Percentiles rank a stretch among this genome's conserved stretches.
phyloP scores from a whole-genome alignment of 2,329 filamentous ascomycete species.

The Rhinocladiella mackenziei region DNA sequence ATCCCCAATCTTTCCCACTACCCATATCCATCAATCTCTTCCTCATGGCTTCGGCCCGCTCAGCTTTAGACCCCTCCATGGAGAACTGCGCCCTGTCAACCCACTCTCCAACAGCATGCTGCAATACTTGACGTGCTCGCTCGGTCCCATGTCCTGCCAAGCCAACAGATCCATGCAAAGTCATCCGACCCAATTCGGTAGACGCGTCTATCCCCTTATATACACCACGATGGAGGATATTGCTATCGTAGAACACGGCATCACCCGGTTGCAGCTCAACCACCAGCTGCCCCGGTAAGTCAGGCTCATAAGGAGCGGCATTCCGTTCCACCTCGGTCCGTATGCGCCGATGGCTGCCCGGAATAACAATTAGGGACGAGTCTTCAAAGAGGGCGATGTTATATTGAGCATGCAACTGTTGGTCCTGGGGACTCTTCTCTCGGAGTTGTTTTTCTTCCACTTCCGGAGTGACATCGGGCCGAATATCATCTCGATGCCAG shows the following conservation, averaged over 20 bases:
- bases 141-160: conserved; percentile 38
- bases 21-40: conserved; percentile 45
- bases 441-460: conserved; percentile 63
- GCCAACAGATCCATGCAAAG: conserved; percentile 44
- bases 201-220: conserved; percentile 40
- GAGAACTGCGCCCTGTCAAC: conserved; percentile 38
- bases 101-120: conserved; percentile 46
- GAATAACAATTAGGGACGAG: conserved; percentile 68
- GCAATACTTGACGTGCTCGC: conserved; percentile 43
- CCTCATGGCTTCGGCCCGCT: conserved; percentile 43
- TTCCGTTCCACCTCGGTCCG: conserved; percentile 65
- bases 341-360: conserved; percentile 68
- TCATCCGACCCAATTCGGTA: conserved; percentile 39
- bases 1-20: conserved; percentile 43
- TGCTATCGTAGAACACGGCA: conserved; percentile 84
- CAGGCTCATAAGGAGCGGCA: conserved; percentile 61
- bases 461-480: conserved; percentile 58
- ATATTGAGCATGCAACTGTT: conserved; percentile 76
- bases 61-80: conserved; percentile 35
- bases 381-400: conserved; percentile 79
- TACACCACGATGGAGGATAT: conserved; percentile 60
- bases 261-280: conserved; percentile 70
- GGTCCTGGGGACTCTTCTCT: conserved; percentile 43
- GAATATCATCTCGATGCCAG: conserved; percentile 84
- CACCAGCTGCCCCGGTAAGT: conserved; percentile 60